These are phyloP conservation scores for Fusarium luffae DNA, from an alignment of 2,329 filamentous ascomycete genomes.

Conservation along the genomic window DNA sequence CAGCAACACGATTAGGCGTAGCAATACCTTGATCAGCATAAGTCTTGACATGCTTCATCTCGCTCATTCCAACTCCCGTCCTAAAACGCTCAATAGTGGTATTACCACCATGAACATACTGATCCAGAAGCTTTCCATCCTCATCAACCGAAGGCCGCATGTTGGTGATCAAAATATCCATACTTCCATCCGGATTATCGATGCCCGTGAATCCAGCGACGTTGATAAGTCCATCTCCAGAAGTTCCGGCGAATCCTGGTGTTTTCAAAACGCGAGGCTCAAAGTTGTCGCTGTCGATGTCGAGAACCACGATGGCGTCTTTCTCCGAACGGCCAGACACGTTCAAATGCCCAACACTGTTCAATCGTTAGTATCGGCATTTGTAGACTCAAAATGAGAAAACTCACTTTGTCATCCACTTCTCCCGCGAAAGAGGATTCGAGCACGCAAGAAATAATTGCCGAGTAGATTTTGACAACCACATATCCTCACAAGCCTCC, in stretches of 20 bases:
- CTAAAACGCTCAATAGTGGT: slow-evolving; percentile 35
- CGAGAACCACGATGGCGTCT: slow-evolving; percentile 49
- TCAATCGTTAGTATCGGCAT: background rate
- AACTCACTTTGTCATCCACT: slow-evolving; percentile 40
- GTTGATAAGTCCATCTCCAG: slow-evolving; percentile 47
- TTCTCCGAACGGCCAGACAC: slow-evolving; percentile 44
- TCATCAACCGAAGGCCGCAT: slow-evolving; percentile 29
- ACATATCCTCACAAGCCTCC: slow-evolving; percentile 46
- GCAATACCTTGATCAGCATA: slow-evolving; percentile 23
- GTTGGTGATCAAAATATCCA: slow-evolving; percentile 37
- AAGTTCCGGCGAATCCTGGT: slow-evolving; percentile 45
- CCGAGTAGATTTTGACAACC: slow-evolving; percentile 37
- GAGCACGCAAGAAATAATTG: slow-evolving; percentile 44
- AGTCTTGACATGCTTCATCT: slow-evolving; percentile 36
- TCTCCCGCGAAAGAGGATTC: slow-evolving; percentile 21
- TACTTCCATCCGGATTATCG: slow-evolving; percentile 34
- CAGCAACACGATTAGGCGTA: slow-evolving; percentile 40
- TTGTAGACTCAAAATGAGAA: rapidly evolving
- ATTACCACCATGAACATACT: slow-evolving; percentile 27
- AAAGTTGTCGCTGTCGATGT: slow-evolving; percentile 47
- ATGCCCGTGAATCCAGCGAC: slow-evolving; percentile 48
- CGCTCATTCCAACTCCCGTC: background rate
- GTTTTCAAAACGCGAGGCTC: slow-evolving; percentile 42
- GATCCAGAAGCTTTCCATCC: slow-evolving; percentile 14
- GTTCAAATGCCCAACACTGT: slow-evolving; percentile 40